phyloP scores from a whole-genome alignment of 2,329 filamentous ascomycete species.

The Exophiala viscosa region DNA sequence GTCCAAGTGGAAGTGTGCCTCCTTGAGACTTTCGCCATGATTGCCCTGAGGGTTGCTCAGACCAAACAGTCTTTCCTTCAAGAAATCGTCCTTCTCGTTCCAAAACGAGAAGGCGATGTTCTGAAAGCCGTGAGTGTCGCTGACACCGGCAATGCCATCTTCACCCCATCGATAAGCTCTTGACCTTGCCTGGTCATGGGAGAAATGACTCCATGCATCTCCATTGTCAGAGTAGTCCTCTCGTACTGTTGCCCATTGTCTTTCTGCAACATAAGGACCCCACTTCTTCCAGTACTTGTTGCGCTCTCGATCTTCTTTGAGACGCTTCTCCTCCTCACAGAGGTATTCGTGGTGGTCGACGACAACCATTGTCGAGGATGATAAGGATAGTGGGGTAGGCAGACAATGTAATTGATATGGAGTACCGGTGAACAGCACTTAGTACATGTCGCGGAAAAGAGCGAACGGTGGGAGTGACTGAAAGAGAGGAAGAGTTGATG shows the following conservation, averaged over 20 bases:
- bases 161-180: slow-evolving; percentile 93
- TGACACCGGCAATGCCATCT: slow-evolving; percentile 93
- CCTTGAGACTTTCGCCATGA: slow-evolving; percentile 94
- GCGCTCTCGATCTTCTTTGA: slow-evolving; percentile 78
- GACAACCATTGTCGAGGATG: slow-evolving; percentile 70
- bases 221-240: slow-evolving; percentile 90
- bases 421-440: neutral
- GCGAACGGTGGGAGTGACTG: neutral
- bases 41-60: slow-evolving; percentile 95
- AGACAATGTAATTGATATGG: neutral
- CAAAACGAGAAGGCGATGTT: slow-evolving; percentile 96
- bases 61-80: slow-evolving; percentile 93
- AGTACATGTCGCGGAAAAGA: slow-evolving; percentile 5
- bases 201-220: slow-evolving; percentile 96
- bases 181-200: slow-evolving; percentile 84
- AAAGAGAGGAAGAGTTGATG: neutral
- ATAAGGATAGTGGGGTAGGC: neutral
- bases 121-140: slow-evolving; percentile 83
- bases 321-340: slow-evolving; percentile 83
- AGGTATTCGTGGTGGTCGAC: slow-evolving; percentile 84
- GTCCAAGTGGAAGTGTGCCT: slow-evolving; percentile 93
- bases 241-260: slow-evolving; percentile 87
- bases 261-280: slow-evolving; percentile 89
- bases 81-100: slow-evolving; percentile 92
- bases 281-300: slow-evolving; percentile 97